These are phyloP conservation scores for Gracilaria vermiculophylla DNA, from an alignment of 23 red algal genomes.

Conservation along the genomic window DNA sequence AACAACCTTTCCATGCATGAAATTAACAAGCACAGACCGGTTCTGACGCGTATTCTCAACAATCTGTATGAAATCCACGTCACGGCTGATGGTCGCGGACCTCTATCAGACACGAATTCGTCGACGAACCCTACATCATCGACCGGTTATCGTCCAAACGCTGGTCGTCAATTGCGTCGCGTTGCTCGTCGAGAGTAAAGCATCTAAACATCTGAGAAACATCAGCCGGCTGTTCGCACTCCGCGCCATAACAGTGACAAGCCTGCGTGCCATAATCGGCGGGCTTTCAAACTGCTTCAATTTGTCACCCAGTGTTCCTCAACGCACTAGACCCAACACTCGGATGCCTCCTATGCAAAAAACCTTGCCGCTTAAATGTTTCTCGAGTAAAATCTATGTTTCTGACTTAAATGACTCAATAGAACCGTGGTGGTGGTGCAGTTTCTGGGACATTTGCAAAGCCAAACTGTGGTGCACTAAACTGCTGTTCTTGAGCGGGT, in stretches of 20 bases:
- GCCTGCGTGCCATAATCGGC: too few species aligned
- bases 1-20: slow-evolving; percentile 59
- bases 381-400: neutral
- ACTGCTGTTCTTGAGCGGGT: slow-evolving; percentile 44
- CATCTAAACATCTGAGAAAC: neutral
- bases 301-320: neutral
- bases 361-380: neutral
- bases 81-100: slow-evolving; percentile 12
- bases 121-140: slow-evolving; percentile 14
- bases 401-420: neutral
- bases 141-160: neutral
- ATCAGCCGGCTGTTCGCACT: neutral
- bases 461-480: slow-evolving; percentile 41
- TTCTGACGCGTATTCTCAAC: slow-evolving; percentile 43
- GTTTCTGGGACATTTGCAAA: slow-evolving; percentile 64
- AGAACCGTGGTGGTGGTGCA: slow-evolving; percentile 51
- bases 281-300: neutral
- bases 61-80: slow-evolving; percentile 65
- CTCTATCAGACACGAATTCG: slow-evolving; percentile 27
- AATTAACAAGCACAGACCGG: slow-evolving; percentile 47
- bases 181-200: slow-evolving; percentile 47
- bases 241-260: too few species aligned
- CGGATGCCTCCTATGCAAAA: neutral
- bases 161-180: slow-evolving; percentile 40
- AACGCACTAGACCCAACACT: neutral